Conservation (phyloP, 345 rosid species). For the Linum trigynum region DNA sequence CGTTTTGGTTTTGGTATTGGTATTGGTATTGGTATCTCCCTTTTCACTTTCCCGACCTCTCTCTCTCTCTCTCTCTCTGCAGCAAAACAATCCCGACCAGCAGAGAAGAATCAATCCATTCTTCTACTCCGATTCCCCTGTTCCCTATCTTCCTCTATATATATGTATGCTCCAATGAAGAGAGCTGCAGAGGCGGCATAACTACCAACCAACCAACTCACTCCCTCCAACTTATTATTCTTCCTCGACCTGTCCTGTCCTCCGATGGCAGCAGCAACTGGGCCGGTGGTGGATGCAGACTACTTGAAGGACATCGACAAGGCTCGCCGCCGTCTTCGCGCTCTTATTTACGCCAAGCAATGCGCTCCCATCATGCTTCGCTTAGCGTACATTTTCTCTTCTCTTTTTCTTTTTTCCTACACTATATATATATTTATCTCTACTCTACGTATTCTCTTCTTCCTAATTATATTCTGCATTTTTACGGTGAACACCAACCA, state of each 20-base stretch:
- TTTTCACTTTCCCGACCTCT: no score
- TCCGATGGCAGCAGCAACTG: conserved; percentile 24
- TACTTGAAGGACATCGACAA: conserved; percentile 64
- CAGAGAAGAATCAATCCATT: background rate
- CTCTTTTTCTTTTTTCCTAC: background rate
- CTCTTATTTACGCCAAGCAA: conserved; percentile 49
- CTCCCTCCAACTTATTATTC: background rate
- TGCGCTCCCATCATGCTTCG: conserved; percentile 92
- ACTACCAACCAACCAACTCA: background rate
- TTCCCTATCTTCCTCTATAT: background rate
- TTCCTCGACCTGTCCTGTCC: no score
- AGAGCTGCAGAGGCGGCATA: no score
- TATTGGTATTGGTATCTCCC: no score
- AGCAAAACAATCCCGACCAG: no score
- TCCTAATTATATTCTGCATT: background rate
- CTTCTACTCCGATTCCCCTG: background rate
- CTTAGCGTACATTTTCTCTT: conserved; percentile 47
- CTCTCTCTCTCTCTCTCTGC: no score
- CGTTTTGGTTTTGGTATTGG: no score
- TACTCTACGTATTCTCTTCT: background rate
- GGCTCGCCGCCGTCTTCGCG: conserved; percentile 67
- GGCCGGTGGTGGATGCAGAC: conserved; percentile 27
- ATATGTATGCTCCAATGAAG: background rate
- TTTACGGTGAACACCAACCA: background rate
- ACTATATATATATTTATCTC: background rate